Evolutionary conservation across 139 green algal species (phyloP).

Genomic region (Eudorina sp.): DNA sequence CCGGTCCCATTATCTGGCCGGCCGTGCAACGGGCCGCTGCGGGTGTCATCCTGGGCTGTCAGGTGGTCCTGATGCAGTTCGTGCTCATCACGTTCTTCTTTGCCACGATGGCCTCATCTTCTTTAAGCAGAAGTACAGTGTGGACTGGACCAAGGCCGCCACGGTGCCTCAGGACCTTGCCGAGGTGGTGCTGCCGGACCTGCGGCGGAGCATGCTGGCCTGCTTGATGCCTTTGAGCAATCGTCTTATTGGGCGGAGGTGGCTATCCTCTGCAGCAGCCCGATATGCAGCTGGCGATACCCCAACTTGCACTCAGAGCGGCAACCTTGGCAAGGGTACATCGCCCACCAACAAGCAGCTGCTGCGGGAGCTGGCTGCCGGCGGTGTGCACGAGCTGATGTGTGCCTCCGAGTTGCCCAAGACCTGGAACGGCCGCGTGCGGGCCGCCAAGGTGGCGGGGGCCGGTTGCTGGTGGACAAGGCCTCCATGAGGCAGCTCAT

Average conservation of each 20-base stretch:
- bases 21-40: background rate
- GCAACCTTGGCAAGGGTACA: too few relatives aligned
- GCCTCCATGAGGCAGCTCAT: conserved; percentile 25
- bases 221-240: too few relatives aligned
- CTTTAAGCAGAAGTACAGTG: conserved; percentile 29
- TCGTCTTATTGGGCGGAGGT: too few relatives aligned
- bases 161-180: conserved; percentile 38
- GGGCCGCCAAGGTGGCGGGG: background rate
- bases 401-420: background rate
- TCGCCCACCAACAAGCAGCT: conserved; percentile 23
- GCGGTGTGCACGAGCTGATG: conserved; percentile 15
- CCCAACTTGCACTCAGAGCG: too few relatives aligned
- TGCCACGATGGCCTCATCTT: conserved; percentile 38
- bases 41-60: background rate
- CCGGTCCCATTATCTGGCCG: background rate
- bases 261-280: background rate
- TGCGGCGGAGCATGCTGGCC: background rate
- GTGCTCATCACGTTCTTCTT: conserved; percentile 60
- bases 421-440: conserved; percentile 42
- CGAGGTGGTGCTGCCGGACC: conserved; percentile 5
- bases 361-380: conserved; percentile 16
- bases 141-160: background rate
- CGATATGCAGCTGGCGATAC: too few relatives aligned
- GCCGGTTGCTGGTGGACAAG: conserved; percentile 28
- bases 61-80: conserved; percentile 48